phyloP scores from a whole-genome alignment of 2,329 filamentous ascomycete species.

The Cordyceps cateniannulata region DNA sequence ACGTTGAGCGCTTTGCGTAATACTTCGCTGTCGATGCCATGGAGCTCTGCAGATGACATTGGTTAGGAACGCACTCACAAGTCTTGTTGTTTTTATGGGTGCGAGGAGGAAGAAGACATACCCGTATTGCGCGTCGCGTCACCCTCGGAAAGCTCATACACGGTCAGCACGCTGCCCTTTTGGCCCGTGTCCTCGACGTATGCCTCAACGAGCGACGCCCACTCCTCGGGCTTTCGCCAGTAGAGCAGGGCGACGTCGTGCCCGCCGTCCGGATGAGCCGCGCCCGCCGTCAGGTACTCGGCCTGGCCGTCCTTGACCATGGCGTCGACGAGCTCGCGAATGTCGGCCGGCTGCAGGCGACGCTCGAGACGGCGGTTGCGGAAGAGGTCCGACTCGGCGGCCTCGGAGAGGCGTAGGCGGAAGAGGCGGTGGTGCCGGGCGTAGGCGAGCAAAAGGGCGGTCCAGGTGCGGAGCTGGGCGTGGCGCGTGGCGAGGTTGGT shows the following conservation, averaged over 20 bases:
- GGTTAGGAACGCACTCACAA: not conserved
- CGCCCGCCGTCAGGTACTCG: constrained; percentile 52
- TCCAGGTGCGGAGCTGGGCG: constrained; percentile 79
- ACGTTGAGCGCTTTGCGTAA: constrained; percentile 72
- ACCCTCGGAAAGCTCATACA: constrained; percentile 89
- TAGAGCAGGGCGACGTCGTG: constrained; percentile 64
- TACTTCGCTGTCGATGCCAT: constrained; percentile 79
- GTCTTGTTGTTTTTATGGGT: not conserved
- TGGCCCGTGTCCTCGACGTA: constrained; percentile 88
- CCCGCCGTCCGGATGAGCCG: constrained; percentile 18
- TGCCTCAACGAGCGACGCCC: constrained; percentile 69
- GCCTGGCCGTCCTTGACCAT: constrained; percentile 54
- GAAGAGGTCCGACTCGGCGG: constrained; percentile 51
- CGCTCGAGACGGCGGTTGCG: constrained; percentile 49
- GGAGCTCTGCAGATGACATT: constrained; percentile 61
- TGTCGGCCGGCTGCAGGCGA: constrained; percentile 43
- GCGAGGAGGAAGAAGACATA: constrained; percentile 29
- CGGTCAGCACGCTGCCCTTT: constrained; percentile 79
- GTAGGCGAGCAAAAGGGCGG: constrained; percentile 77
- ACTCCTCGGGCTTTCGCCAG: constrained; percentile 85
- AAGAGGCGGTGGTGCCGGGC: constrained; percentile 71
- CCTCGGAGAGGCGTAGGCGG: constrained; percentile 58
- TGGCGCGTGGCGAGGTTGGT: constrained; percentile 66
- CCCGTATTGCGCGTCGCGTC: constrained; percentile 67
- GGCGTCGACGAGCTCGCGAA: constrained; percentile 51